phyloP scores from a whole-genome alignment of 306 rosid species.

The Rosa rugosa region DNA sequence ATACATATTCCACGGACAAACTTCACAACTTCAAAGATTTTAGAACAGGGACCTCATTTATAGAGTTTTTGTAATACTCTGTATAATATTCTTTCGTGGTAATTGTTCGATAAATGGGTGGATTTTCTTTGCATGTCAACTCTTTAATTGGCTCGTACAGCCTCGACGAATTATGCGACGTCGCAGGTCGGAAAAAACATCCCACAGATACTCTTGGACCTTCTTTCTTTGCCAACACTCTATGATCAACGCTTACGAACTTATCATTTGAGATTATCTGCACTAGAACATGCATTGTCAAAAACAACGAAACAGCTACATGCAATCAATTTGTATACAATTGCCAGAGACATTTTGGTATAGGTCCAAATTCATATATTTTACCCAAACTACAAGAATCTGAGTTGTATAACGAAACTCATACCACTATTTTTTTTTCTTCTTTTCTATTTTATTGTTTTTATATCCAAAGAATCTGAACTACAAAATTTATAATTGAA shows the following conservation, averaged over 20 bases:
- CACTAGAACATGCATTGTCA: neutral
- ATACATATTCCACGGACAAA: neutral
- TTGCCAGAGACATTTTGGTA: no score
- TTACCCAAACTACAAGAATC: no score
- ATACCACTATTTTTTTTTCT: no score
- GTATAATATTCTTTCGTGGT: neutral
- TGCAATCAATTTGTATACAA: neutral
- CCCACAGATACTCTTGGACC: neutral
- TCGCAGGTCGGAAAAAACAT: neutral
- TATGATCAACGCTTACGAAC: neutral
- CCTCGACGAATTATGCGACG: neutral
- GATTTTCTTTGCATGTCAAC: neutral
- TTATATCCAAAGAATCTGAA: no score
- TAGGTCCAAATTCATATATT: no score
- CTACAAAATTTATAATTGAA: no score
- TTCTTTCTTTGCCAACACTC: conserved; percentile 1
- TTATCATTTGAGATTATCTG: neutral
- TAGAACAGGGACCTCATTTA: neutral
- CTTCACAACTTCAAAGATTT: neutral
- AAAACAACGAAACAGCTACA: neutral
- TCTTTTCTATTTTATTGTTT: no score
- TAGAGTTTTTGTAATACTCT: neutral
- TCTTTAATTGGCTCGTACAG: neutral
- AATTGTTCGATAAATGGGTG: neutral
- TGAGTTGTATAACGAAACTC: no score